Evolutionary conservation across 176 grass and related monocot genomes (phyloP), one percentile per base, ranked within the genome.

Genomic region (Hordeum marinum): DNA sequence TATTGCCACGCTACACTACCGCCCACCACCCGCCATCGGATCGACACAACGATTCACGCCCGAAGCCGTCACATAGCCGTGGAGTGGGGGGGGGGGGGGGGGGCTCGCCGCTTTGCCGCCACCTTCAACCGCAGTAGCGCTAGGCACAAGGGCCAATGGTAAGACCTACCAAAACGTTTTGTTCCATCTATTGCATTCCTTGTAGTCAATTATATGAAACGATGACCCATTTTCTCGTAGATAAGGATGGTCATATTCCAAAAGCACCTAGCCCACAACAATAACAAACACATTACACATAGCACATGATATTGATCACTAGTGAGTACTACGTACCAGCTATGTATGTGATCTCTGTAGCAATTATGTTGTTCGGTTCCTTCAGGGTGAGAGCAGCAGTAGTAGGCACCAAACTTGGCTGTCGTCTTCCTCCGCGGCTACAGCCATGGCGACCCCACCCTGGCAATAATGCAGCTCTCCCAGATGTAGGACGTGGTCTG

Each of bases 381-480:
- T 55, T 82, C 70, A 61, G 26, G 8, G 59, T 20, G 70, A 62
- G 17, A 13, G 63, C 9, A 39, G 34, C 34, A 63, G 8, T 26
- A 63, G 63, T 78, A 52, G 60, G 82, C 87, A 78, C 88, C 72
- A 86, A 78, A 82, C 79, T 83, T 72, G 59, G 10, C 6, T 83
- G 79, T 78, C 88, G 84, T 72, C 64, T 86, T 86, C 21, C 35
- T 72, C 80, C 32, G 5, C 20, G 11, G 55, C 78, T 62, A 80
- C 73, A 46, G 64, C 20, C 31, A 17, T 36, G 64, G 65, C 35
- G 60, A 7, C 13, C 45, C 75, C 76, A 46, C 34, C 25, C 40
- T 59, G 43, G 26, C 88, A 90, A 86, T 86, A 86, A 90, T 86
- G 64, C 84, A 39, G 9, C 84, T 78, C 48, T 78, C 48, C 82